Base-by-base conservation (phyloP, 768 basidiomycete genomes). In the Mrakia hoshinonis region DNA sequence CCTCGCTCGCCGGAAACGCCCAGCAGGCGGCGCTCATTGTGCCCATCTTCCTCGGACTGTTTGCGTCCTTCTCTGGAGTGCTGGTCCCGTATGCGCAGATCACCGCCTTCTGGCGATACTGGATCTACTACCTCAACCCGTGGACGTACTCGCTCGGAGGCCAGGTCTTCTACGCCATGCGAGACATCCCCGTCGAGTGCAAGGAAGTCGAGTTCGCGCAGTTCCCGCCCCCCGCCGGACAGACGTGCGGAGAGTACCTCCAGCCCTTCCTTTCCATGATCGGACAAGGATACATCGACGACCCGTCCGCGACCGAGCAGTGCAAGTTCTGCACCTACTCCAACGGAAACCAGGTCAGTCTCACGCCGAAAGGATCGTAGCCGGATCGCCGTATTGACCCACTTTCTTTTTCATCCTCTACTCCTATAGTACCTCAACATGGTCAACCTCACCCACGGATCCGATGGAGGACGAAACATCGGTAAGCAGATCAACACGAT, bases 231-330 rank as follows among this genome's bases (percentile, higher is more conserved):
- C 90, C 91, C 0, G 73, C 81, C 1, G 87, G 87, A 5, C 85
- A 91, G 78, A 89, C 87, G 0, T 95, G 92, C 76, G 74, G 74
- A 15, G 75, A 82, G 0, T 95, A 89, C 88, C 87, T 87, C 0
- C 77, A 81, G 20, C 81, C 85, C 13, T 94, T 90, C 78, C 85
- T 88, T 22, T 73, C 73, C 1, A 77, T 75, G 0, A 82, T 84
- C 62, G 89, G 89, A 0, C 64, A 62, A 5, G 92, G 92, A 0
- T 92, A 92, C 79, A 79, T 94, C 22, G 83, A 86, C 69, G 87
- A 94, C 74, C 82, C 84, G 0, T 81, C 83, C 68, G 89, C 84
- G 20, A 87, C 86, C 0, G 70, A 78, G 1, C 77, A 79, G 11
- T 94, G 92, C 78, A 82, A 83, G 20, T 92, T 91, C 77, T 93